Base-by-base conservation (phyloP, 805 yeast genomes). In the Jamesozyma hellenica region DNA sequence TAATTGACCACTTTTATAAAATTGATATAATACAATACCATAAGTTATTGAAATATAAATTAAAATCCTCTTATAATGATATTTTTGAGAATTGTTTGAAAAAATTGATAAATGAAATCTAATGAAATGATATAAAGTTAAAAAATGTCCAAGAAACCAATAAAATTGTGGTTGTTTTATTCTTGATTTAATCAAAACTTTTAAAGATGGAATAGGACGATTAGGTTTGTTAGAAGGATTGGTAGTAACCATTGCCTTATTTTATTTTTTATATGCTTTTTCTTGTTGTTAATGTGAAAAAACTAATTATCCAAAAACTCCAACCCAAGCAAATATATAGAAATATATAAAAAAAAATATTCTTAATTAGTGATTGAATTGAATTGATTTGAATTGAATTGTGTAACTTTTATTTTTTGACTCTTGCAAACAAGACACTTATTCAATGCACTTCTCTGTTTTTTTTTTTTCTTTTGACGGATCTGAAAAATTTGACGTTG, bases 101-200 rank as follows among this genome's bases (percentile, higher is more conserved):
- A 72, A 67, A 39, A 74, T 64, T 7, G 78, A 67, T 28, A 63
- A 28, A 71, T 38, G 33, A 64, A 56, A 50, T 64, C 66, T 15
- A 60, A 46, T 3, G 60, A 42, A 50, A 71, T 70, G 56, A 62
- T 71, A 39, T 57, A 47, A 2, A 2, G 77, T 72, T 26, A 67
- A 53, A 12, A 72, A 65, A 57, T 80, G 84, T 14, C 82, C 80
- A 21, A 77, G 39, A 47, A 72, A 80, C 88, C 88, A 80, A 49
- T 75, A 75, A 53, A 80, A 77, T 54, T 79, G 85, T 8, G 77
- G 75, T 10, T 77, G 71, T 46, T 60, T 53, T 19, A 55, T 42
- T 30, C 56, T 45, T 16, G 56, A 48, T 36, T 41, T 44, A 14
- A 55, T 30, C 13, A 55, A 41, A 13, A 48, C 47, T 31, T 38